phyloP scores from a whole-genome alignment of 257 asterid species.

The Salvia miltiorrhiza region DNA sequence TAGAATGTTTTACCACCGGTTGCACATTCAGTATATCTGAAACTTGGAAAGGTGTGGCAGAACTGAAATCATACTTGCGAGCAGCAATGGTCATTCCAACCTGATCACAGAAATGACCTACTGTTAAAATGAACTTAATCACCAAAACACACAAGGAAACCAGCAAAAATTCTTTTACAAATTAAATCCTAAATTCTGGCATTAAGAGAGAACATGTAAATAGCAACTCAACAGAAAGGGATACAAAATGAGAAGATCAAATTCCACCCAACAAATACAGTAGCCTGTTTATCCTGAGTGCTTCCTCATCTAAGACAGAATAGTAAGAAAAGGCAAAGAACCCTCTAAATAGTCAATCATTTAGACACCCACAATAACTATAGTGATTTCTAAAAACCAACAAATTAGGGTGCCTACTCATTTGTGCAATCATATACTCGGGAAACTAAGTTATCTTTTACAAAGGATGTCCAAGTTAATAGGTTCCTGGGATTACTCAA shows the following conservation, averaged over 20 bases:
- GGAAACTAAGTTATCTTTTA: neutral
- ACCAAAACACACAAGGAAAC: slow-evolving; percentile 9
- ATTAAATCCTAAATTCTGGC: neutral
- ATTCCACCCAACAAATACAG: neutral
- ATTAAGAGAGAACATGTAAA: neutral
- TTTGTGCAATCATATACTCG: neutral
- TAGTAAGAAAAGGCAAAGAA: neutral
- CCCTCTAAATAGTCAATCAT: neutral
- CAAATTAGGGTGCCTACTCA: neutral
- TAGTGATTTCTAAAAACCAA: neutral
- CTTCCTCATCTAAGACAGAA: neutral
- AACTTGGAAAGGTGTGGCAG: slow-evolving; percentile 68
- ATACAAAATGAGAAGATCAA: neutral
- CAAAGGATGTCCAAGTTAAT: neutral
- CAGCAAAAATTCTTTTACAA: neutral
- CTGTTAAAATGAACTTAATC: neutral
- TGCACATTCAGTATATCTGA: slow-evolving; percentile 79
- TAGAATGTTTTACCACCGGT: slow-evolving; percentile 94
- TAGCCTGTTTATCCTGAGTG: neutral
- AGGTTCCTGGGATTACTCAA: neutral
- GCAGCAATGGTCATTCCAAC: slow-evolving; percentile 84
- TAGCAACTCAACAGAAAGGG: neutral
- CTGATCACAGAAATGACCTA: slow-evolving; percentile 37
- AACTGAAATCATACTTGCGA: slow-evolving; percentile 70
- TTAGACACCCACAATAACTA: neutral